phyloP scores from a whole-genome alignment of 345 rosid genomes.

The Cardamine occulta region DNA sequence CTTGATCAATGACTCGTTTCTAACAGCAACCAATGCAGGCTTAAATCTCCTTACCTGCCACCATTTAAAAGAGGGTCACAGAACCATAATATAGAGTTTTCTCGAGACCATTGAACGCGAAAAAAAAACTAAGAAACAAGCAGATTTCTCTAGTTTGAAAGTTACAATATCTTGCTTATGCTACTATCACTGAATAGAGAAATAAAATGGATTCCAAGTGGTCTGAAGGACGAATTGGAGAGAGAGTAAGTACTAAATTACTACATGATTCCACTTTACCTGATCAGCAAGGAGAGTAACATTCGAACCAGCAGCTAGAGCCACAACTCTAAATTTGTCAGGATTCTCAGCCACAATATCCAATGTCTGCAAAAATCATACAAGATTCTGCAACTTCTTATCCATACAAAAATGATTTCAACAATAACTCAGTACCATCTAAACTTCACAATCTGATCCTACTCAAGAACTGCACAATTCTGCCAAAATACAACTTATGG shows the following conservation, averaged over 20 bases:
- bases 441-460: not conserved
- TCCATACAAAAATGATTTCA: not conserved
- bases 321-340: constrained; percentile 86
- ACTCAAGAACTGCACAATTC: constrained; percentile 9
- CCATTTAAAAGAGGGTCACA: constrained; percentile 20
- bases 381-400: not conserved
- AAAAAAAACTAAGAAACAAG: not conserved
- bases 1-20: constrained; percentile 67
- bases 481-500: constrained; percentile 1
- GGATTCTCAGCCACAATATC: constrained; percentile 92
- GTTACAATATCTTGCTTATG: not conserved
- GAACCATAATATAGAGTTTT: constrained; percentile 5
- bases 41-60: constrained; percentile 82
- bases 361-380: constrained; percentile 62
- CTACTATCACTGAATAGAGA: not conserved
- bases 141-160: constrained; percentile 8
- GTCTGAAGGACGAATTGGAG: not conserved
- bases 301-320: constrained; percentile 96
- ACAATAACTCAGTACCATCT: not conserved
- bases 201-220: not conserved
- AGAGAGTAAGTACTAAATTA: not conserved
- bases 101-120: not conserved
- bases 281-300: constrained; percentile 93
- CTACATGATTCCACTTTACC: constrained; percentile 46
- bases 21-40: constrained; percentile 84